Base-by-base conservation (phyloP, 2,329 filamentous ascomycete species). In the Teratosphaeria epicoccoides region DNA sequence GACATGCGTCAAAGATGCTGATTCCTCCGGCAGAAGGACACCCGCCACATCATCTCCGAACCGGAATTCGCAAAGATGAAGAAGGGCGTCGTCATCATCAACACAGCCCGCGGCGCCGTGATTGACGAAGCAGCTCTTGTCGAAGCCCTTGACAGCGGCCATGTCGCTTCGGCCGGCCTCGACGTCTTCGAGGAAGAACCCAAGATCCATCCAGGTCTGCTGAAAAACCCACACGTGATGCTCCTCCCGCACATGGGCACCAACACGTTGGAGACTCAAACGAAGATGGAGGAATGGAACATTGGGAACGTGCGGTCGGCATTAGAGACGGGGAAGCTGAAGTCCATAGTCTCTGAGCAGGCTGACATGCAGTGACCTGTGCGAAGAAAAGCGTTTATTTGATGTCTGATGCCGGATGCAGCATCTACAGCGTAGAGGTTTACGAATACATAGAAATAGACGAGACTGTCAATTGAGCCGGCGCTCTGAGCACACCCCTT, bases 311-410 rank as follows among this genome's bases (percentile, higher is more conserved):
- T 84, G 63, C 74, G 74, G 61, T 73, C 68, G 26, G 79, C 76
- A 5, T 71, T 83, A 37, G 74, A 81, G 60, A 73, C 76, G 53
- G 78, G 77, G 4, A 73, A 73, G 53, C 65, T 84, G 63, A 66
- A 82, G 52, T 83, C 81, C n/a, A 73, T 77, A 55, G 76, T 84
- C 40, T 73, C 76, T 3, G 80, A 82, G 66, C 81, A 83, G 70
- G 40, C 37, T 20, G 48, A 50, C 22, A 12, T 40, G 29, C 23
- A 24, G 22, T 17, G 46, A 23, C 2, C 10, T 14, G n/a, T 20
- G 20, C 17, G 33, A 40, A 17, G 14, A 40, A 17, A 17, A 17
- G 33, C 33, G 33, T 17, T 40, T 14, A 40, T 17, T 40, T n/a
- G n/a, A n/a, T n/a, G n/a, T n/a, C n/a, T n/a, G n/a, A n/a, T n/a